Evolutionary conservation across 1,284 basidiomycete species (phyloP).

Genomic region (Heimioporus retisporus): DNA sequence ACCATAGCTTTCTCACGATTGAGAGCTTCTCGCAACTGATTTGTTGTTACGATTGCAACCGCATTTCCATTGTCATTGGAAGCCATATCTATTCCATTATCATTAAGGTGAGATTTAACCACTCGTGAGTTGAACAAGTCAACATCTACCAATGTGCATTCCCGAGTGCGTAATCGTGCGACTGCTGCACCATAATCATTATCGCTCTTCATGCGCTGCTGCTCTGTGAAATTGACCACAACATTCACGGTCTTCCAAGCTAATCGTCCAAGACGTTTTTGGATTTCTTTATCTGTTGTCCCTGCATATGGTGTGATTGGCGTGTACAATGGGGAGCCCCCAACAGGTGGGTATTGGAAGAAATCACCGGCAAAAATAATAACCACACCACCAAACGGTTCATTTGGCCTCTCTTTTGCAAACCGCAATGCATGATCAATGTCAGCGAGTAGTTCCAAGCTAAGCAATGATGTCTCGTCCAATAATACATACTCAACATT

Average conservation of each 20-base stretch:
- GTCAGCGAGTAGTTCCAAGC: background rate
- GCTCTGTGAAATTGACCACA: constrained; percentile 38
- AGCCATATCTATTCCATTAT: background rate
- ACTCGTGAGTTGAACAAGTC: constrained; percentile 40
- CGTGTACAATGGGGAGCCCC: constrained; percentile 36
- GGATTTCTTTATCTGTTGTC: too few relatives aligned
- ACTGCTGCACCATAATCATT: constrained; percentile 39
- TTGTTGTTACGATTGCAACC: too few relatives aligned
- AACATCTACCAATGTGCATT: constrained; percentile 41
- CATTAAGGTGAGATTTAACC: constrained; percentile 19
- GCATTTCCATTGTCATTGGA: too few relatives aligned
- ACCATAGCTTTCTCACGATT: too few relatives aligned
- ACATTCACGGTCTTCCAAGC: too few relatives aligned
- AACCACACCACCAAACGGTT: constrained; percentile 14
- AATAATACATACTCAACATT: too few relatives aligned
- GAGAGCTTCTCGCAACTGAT: too few relatives aligned
- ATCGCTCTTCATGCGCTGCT: constrained; percentile 44
- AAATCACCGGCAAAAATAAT: constrained; percentile 30
- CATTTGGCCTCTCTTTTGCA: constrained; percentile 19
- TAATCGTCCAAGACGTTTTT: too few relatives aligned
- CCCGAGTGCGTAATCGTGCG: constrained; percentile 20
- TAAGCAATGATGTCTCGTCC: background rate
- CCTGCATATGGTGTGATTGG: too few relatives aligned
- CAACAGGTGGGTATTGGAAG: constrained; percentile 31
- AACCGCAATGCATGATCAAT: constrained; percentile 29